Evolutionary conservation across 1,284 basidiomycete species (phyloP).

Genomic region (Sanghuangporus sanghuang): DNA sequence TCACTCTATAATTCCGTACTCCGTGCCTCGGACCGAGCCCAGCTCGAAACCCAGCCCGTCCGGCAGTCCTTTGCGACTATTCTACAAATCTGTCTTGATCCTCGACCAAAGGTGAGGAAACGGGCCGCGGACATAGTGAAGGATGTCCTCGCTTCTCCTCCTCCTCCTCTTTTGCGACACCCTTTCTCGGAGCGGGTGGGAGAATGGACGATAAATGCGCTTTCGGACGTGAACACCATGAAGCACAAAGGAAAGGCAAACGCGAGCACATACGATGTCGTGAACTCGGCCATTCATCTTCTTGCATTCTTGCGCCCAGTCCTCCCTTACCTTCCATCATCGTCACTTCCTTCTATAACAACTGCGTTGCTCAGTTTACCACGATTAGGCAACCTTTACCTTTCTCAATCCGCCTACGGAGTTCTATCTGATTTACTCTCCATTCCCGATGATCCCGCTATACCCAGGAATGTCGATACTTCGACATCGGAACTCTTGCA

Average conservation of each 20-base stretch:
- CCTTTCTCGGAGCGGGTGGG: slow-evolving; percentile 81
- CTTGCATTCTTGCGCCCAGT: slow-evolving; percentile 70
- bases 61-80: slow-evolving; percentile 76
- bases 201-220: slow-evolving; percentile 70
- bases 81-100: slow-evolving; percentile 80
- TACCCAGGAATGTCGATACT: slow-evolving; percentile 38
- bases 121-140: slow-evolving; percentile 83
- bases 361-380: slow-evolving; percentile 73
- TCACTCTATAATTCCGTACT: slow-evolving; percentile 70
- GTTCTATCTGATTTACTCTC: slow-evolving; percentile 74
- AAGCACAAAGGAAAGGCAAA: slow-evolving; percentile 61
- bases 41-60: slow-evolving; percentile 63
- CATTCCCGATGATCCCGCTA: slow-evolving; percentile 43
- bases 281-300: slow-evolving; percentile 78
- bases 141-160: slow-evolving; percentile 70
- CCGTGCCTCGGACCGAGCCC: slow-evolving; percentile 61
- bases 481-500: slow-evolving; percentile 68
- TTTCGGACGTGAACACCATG: slow-evolving; percentile 61
- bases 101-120: slow-evolving; percentile 91
- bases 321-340: slow-evolving; percentile 57
- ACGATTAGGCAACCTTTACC: slow-evolving; percentile 77
- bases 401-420: slow-evolving; percentile 79
- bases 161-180: slow-evolving; percentile 72
- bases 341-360: slow-evolving; percentile 62
- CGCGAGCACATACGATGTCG: slow-evolving; percentile 43